phyloP scores from a whole-genome alignment of 495 filamentous ascomycete genomes.

The Penicillium angulare region DNA sequence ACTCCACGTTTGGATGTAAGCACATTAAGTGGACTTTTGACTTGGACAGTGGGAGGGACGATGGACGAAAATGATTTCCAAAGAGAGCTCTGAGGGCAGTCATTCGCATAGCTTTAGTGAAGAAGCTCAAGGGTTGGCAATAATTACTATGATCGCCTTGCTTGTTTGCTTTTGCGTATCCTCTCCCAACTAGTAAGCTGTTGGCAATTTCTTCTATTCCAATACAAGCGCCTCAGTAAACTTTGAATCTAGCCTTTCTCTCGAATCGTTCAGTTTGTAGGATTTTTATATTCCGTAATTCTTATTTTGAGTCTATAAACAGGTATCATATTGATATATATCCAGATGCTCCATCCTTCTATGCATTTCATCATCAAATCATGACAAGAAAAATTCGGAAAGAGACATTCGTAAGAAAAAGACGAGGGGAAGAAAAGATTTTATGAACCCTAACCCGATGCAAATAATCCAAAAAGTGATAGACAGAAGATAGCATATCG shows the following conservation, averaged over 20 bases:
- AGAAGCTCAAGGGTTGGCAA: too few relatives aligned
- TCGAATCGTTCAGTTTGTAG: too few relatives aligned
- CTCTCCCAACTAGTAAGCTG: too few relatives aligned
- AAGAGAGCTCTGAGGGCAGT: constrained; percentile 54
- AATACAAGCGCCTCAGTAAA: too few relatives aligned
- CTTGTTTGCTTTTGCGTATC: constrained; percentile 1
- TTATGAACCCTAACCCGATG: constrained; percentile 14
- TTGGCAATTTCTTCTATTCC: too few relatives aligned
- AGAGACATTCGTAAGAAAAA: constrained; percentile 3
- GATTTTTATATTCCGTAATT: too few relatives aligned
- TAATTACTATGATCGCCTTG: too few relatives aligned
- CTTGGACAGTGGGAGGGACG: neutral
- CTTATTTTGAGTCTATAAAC: constrained; percentile 22
- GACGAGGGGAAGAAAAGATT: constrained; percentile 8
- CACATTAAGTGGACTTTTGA: constrained; percentile 10
- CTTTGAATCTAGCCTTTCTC: too few relatives aligned
- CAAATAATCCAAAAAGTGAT: constrained; percentile 9
- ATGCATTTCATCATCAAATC: constrained; percentile 33
- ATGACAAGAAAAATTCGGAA: constrained; percentile 18
- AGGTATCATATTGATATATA: constrained; percentile 35
- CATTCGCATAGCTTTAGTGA: too few relatives aligned
- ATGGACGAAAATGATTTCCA: constrained; percentile 35
- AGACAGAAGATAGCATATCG: constrained; percentile 2
- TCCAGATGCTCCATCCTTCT: constrained; percentile 34
- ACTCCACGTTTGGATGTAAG: constrained; percentile 37